A percentile compares a stretch with the other conserved stretches of the same genome.
Conservation (phyloP, 1,139 yeast genomes). For the Suhomyces chickasaworum region DNA sequence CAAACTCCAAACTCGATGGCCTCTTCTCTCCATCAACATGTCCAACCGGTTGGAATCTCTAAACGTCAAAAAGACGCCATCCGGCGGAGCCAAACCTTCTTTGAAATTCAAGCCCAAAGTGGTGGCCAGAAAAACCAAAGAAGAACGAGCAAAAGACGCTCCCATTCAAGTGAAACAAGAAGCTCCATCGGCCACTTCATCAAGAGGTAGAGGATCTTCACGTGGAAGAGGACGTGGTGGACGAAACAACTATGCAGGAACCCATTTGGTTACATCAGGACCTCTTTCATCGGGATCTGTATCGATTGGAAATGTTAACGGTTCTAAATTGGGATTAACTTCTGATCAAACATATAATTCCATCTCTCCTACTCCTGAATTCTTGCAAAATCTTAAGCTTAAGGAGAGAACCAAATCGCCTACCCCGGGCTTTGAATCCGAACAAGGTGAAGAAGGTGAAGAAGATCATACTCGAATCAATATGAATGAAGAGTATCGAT, state of each 20-base stretch:
- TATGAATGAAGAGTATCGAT: constrained; percentile 60
- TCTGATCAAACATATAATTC: constrained; percentile 30
- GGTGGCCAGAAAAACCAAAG: constrained; percentile 79
- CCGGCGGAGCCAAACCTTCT: constrained; percentile 43
- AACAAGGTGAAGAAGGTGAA: constrained; percentile 36
- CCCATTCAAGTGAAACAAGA: constrained; percentile 53
- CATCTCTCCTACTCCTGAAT: constrained; percentile 39
- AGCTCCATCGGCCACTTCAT: constrained; percentile 16
- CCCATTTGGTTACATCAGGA: constrained; percentile 70
- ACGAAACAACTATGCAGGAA: constrained; percentile 55
- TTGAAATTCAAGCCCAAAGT: constrained; percentile 79
- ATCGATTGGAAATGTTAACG: constrained; percentile 37
- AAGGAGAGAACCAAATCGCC: constrained; percentile 24
- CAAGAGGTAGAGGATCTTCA: constrained; percentile 28
- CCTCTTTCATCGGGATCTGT: constrained; percentile 72
- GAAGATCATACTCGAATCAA: constrained; percentile 52
- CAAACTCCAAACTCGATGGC: background rate
- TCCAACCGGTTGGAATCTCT: constrained; percentile 49
- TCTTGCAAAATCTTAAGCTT: constrained; percentile 40
- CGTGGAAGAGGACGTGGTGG: constrained; percentile 45
- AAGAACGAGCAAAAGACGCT: constrained; percentile 78
- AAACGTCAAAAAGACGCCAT: constrained; percentile 35
- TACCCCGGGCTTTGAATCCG: constrained; percentile 17
- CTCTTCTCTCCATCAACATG: constrained; percentile 24
- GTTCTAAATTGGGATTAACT: constrained; percentile 32